A percentile compares a stretch with the other conserved stretches of the same genome.
These are phyloP conservation scores for Acanthamoeba lenticulata DNA, from an alignment of 208 protist genomes.

Conservation along the genomic window DNA sequence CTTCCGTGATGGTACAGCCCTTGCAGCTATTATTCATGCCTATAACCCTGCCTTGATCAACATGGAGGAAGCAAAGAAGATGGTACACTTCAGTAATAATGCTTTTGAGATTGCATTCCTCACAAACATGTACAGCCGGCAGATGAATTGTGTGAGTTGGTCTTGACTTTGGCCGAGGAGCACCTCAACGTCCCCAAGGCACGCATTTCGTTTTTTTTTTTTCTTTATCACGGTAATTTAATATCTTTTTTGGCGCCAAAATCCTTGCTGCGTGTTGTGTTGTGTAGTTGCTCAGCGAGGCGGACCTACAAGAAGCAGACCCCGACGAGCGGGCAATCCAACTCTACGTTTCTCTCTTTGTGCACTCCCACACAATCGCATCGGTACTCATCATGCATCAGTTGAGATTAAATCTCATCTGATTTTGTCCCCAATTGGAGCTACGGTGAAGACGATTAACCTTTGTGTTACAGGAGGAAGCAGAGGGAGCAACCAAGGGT, in stretches of 20 bases:
- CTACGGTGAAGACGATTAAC: not conserved
- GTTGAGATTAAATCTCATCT: not conserved
- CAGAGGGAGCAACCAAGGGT: not conserved
- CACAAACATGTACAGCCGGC: not conserved
- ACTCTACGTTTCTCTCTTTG: not conserved
- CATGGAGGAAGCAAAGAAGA: not conserved
- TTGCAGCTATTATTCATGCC: not conserved
- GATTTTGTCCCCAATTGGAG: too few relatives aligned
- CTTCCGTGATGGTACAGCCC: not conserved
- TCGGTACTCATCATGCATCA: not conserved
- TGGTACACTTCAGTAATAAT: not conserved
- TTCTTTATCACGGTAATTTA: not conserved
- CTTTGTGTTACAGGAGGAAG: not conserved
- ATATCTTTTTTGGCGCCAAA: not conserved
- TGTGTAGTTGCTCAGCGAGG: not conserved
- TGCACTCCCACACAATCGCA: not conserved
- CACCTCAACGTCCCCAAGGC: not conserved
- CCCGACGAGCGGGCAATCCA: not conserved
- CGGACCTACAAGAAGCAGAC: not conserved
- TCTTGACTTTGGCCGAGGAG: not conserved
- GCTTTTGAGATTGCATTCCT: not conserved
- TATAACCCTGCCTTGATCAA: not conserved
- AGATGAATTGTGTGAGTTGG: not conserved
- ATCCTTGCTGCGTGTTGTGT: not conserved
- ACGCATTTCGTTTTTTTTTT: not conserved